Base-by-base conservation (phyloP, 176 grass and related monocot species). In the Typha latifolia region DNA sequence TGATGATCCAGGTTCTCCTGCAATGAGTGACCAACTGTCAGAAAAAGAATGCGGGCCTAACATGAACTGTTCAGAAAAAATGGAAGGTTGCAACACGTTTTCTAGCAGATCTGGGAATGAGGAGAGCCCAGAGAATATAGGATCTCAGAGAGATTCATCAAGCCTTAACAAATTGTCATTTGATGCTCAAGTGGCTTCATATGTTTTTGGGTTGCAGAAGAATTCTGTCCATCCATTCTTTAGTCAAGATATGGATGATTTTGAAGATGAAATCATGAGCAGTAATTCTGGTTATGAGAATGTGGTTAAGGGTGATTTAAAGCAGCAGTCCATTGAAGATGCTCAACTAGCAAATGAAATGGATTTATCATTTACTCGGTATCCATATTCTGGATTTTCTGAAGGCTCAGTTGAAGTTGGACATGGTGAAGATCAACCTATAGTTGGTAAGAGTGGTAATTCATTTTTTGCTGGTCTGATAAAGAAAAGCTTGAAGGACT, bases 381-480 rank as follows among this genome's bases (percentile, higher is more conserved):
- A 72, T 67, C 74, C 83, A 69, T 77, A 82, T 77, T 79, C 85
- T 81, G 85, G 68, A 67, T 91, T 91, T 37, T 92, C 85, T 78
- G 70, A 43, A 72, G 81, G 81, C 69, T 90, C 83, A 26, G 78
- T 77, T 48, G 91, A 91, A 22, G 63, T 62, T 32, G 80, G 68
- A 53, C 77, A 84, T 70, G 78, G 89, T 80, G 88, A 93, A 80
- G 86, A 87, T 61, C 93, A 89, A 48, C 48, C 66, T 21, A 68
- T 70, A 16, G 84, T 73, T 57, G 78, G 75, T 26, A 92, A 85
- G 78, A 84, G 72, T 63, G 81, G 84, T 48, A 86, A 97, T 73
- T 84, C 85, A 68, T 91, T 92, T 82, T 78, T 95, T 74, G 86
- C 75, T 84, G 90, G 90, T 69, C 70, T 95, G 62, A 70, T 86